Percentiles rank a stretch among this genome's conserved stretches.
These are phyloP conservation scores for Mycena sanguinolenta DNA, from an alignment of 768 basidiomycete species.

Conservation along the genomic window DNA sequence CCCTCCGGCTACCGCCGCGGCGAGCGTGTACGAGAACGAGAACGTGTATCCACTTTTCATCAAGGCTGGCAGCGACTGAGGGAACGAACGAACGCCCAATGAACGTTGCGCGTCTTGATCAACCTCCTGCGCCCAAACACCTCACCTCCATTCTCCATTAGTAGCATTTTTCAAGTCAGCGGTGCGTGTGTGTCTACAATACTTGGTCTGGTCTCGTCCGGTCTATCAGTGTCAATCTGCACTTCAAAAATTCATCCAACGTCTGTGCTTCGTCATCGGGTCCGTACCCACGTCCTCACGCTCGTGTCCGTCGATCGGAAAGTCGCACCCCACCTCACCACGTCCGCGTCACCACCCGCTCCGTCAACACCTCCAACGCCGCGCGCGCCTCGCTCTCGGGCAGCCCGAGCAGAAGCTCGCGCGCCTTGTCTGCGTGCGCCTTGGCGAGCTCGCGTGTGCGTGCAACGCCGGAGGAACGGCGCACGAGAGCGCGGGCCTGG, in stretches of 20 bases:
- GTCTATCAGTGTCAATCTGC: not conserved
- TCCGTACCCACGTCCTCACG: no score
- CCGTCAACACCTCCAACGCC: constrained; percentile 81
- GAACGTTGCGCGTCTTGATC: no score
- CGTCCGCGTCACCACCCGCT: constrained; percentile 74
- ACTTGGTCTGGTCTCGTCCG: no score
- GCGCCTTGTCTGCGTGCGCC: constrained; percentile 84
- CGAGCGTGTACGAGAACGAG: no score
- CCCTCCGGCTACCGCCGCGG: no score
- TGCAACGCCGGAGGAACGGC: constrained; percentile 82
- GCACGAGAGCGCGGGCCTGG: constrained; percentile 86
- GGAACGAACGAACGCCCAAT: no score
- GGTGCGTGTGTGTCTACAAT: constrained; percentile 19
- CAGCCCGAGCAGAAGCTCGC: constrained; percentile 74
- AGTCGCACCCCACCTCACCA: no score
- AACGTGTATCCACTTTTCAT: no score
- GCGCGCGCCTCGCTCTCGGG: constrained; percentile 89
- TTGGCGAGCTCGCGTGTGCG: constrained; percentile 86
- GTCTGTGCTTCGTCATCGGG: no score
- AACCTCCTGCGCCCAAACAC: no score
- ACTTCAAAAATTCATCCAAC: not conserved
- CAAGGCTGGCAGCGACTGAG: no score
- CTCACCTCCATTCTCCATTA: not conserved
- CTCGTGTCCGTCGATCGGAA: no score
- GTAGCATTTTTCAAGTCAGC: constrained; percentile 18